Conservation (phyloP, 805 yeast species). For the Candida ipomoeae region DNA sequence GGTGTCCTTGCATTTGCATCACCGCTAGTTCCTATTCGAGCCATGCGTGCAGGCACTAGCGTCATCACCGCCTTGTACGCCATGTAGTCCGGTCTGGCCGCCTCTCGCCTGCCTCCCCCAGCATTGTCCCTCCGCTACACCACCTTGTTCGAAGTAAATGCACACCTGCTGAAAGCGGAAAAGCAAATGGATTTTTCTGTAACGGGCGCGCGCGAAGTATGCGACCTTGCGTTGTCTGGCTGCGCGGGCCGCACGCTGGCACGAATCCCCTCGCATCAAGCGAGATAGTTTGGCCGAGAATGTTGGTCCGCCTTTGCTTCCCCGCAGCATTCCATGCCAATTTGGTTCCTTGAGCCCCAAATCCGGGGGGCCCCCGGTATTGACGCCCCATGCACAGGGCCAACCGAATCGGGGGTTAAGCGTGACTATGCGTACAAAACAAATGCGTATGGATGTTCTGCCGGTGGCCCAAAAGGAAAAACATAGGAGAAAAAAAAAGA, state of each 20-base stretch:
- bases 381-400: background rate
- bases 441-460: background rate
- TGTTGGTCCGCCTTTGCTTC: background rate
- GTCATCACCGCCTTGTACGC: no score
- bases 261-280: constrained; percentile 1
- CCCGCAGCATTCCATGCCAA: no score
- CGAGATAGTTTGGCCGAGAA: constrained; percentile 2
- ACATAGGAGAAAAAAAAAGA: background rate
- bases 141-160: background rate
- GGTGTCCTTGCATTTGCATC: no score
- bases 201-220: constrained; percentile 2
- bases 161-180: background rate
- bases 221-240: background rate
- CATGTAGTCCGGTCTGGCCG: background rate
- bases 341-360: no score
- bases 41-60: background rate
- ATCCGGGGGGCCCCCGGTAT: background rate
- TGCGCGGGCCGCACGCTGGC: constrained; percentile 3
- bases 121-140: background rate
- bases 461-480: background rate
- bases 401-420: background rate
- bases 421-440: background rate
- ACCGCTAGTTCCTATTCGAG: no score
- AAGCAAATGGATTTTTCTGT: background rate
- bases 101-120: background rate